Evolutionary conservation across 768 basidiomycete species (phyloP), one percentile per base, ranked within the genome.

Genomic region (Hydnum rufescens): DNA sequence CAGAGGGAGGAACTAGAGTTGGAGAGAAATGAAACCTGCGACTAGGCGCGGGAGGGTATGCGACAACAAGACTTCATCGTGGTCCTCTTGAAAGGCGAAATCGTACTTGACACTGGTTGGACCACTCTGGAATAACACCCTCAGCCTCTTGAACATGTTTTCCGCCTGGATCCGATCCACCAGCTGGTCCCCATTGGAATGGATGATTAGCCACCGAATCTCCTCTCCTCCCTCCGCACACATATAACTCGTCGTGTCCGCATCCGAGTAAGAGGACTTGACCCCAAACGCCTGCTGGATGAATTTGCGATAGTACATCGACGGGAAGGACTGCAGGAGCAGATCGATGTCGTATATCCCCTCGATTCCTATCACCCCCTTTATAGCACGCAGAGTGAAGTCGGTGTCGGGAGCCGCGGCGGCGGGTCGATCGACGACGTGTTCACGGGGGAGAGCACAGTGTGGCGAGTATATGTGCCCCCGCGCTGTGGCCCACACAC

Each of bases 401-500:
- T 44, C 32, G 58, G 58, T 8, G 34, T 39, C 34, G 8, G 53
- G n/a, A 80, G 81, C 16, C 63, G 62, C 22, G 82, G 68, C 25
- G 56, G 57, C 3, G 69, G 65, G 0, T 74, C 70, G n/a, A n/a
- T n/a, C n/a, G n/a, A n/a, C n/a, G n/a, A n/a, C n/a, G n/a, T n/a
- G n/a, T n/a, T n/a, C n/a, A n/a, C n/a, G n/a, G n/a, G 59, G 74
- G 68, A 54, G 87, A 69, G 61, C 86, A 72, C 29, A 88, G 74
- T 53, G 77, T 74, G 39, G 74, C 64, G 6, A 87, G 66, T 71
- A 88, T 87, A 63, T 89, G 86, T 1, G 85, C 82, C 55, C 79
- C 71, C 65, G 82, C 84, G 64, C 82, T 85, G 64, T 88, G 86
- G 8, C 83, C 84, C 25, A 84, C 67, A 42, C n/a, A n/a, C n/a